Evolutionary conservation across 768 basidiomycete species (phyloP).

Genomic region (Trametes punicea): DNA sequence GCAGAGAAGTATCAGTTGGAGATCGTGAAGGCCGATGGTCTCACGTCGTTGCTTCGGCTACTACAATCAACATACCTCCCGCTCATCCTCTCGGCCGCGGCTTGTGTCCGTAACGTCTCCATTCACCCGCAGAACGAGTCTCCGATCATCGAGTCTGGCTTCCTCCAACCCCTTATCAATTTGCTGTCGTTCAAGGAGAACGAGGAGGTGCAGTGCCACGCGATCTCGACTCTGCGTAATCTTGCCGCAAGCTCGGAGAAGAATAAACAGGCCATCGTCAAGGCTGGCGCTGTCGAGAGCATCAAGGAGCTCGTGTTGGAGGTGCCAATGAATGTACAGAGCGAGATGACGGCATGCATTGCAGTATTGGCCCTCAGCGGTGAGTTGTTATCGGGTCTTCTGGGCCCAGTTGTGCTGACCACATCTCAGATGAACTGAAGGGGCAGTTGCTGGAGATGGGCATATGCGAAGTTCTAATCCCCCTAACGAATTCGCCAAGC

Average conservation of each 20-base stretch:
- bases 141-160: slow-evolving; percentile 98
- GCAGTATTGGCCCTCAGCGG: slow-evolving; percentile 95
- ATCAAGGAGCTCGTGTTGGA: slow-evolving; percentile 96
- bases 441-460: slow-evolving; percentile 97
- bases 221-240: slow-evolving; percentile 95
- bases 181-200: slow-evolving; percentile 98
- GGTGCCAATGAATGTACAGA: slow-evolving; percentile 95
- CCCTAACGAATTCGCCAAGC: slow-evolving; percentile 91
- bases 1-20: slow-evolving; percentile 98
- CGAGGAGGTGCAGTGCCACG: slow-evolving; percentile 99
- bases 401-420: not conserved
- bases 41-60: slow-evolving; percentile 87
- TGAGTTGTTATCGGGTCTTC: slow-evolving; percentile 28
- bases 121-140: slow-evolving; percentile 99
- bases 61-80: slow-evolving; percentile 96
- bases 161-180: slow-evolving; percentile 93
- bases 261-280: slow-evolving; percentile 97
- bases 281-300: slow-evolving; percentile 93
- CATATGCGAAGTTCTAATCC: slow-evolving; percentile 95
- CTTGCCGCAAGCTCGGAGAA: slow-evolving; percentile 96
- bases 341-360: slow-evolving; percentile 99
- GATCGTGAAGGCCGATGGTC: slow-evolving; percentile 93
- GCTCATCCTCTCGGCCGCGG: slow-evolving; percentile 95
- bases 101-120: slow-evolving; percentile 98
- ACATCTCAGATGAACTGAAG: slow-evolving; percentile 82